Evolutionary conservation across 805 yeast genomes (phyloP).

Genomic region (Danielia reshetovae): DNA sequence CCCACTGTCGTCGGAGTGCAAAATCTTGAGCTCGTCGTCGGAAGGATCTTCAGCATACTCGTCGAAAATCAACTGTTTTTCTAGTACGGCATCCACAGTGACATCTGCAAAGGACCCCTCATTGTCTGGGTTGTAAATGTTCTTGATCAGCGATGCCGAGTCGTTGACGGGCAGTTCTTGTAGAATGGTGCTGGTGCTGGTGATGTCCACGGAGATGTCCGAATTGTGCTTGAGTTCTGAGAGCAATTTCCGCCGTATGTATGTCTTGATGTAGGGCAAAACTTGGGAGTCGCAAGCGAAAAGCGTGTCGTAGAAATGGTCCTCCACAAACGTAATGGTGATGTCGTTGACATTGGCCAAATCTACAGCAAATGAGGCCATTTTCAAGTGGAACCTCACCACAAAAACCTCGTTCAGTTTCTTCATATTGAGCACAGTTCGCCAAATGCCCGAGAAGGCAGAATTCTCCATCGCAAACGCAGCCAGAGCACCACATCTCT

Average conservation of each 20-base stretch:
- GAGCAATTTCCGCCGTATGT: constrained; percentile 20
- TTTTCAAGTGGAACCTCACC: constrained; percentile 24
- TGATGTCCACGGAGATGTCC: constrained; percentile 11
- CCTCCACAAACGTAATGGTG: constrained; percentile 24
- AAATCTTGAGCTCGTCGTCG: constrained; percentile 17
- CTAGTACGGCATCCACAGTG: constrained; percentile 2
- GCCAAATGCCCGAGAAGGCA: constrained; percentile 10
- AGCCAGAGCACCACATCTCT: constrained; percentile 1
- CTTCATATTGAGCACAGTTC: constrained; percentile 9
- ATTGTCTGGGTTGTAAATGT: constrained; percentile 3
- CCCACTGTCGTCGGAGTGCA: constrained; percentile 25
- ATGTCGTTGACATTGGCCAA: constrained; percentile 14
- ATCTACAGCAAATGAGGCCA: constrained; percentile 21
- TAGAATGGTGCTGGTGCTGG: constrained; percentile 12
- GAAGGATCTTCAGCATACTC: constrained; percentile 9
- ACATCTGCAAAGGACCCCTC: background rate
- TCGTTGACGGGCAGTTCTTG: constrained; percentile 16
- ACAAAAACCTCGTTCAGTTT: constrained; percentile 28
- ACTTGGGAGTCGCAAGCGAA: constrained; percentile 25
- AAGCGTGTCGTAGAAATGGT: constrained; percentile 27
- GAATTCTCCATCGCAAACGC: background rate
- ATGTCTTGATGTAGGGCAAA: constrained; percentile 22
- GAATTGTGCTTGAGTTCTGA: constrained; percentile 11
- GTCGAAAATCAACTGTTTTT: constrained; percentile 12
- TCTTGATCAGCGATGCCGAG: constrained; percentile 2